phyloP scores from a whole-genome alignment of 148 eudicot genomes.

The Fagopyrum homotropicum region DNA sequence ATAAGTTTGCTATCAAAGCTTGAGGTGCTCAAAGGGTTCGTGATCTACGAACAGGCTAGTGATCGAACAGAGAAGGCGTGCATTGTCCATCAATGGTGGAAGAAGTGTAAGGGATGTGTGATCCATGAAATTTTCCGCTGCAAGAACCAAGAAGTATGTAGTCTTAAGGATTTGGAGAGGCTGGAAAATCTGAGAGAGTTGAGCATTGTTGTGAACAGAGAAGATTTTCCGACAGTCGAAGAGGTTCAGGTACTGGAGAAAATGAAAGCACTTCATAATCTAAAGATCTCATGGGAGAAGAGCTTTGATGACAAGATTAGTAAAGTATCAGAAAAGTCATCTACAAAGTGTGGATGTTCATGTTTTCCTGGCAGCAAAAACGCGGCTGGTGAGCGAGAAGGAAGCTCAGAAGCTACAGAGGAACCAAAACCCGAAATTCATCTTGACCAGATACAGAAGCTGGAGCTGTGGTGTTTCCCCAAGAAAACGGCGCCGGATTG shows the following conservation, averaged over 20 bases:
- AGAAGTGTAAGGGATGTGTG: not conserved
- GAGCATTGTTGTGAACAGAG: constrained; percentile 28
- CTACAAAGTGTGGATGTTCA: not conserved
- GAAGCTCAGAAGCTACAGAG: not conserved
- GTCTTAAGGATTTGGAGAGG: constrained; percentile 26
- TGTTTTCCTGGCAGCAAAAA: not conserved
- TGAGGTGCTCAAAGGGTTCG: constrained; percentile 48
- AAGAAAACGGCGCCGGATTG: constrained; percentile 7
- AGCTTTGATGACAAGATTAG: not conserved
- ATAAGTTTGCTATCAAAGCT: constrained; percentile 25
- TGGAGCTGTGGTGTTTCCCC: constrained; percentile 25
- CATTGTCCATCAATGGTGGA: not conserved
- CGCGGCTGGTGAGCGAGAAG: not conserved
- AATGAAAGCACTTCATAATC: not conserved
- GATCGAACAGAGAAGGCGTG: not conserved
- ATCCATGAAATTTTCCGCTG: not conserved
- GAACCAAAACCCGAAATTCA: not conserved
- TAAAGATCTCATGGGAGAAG: constrained; percentile 9
- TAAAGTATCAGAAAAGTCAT: not conserved
- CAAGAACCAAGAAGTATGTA: constrained; percentile 20
- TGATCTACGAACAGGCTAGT: constrained; percentile 19
- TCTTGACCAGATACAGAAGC: constrained; percentile 26
- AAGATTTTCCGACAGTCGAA: constrained; percentile 16
- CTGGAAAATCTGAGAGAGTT: constrained; percentile 25
- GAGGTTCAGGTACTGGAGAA: constrained; percentile 6